Conservation (phyloP, 768 basidiomycete genomes). For the Suillus tomentosus region DNA sequence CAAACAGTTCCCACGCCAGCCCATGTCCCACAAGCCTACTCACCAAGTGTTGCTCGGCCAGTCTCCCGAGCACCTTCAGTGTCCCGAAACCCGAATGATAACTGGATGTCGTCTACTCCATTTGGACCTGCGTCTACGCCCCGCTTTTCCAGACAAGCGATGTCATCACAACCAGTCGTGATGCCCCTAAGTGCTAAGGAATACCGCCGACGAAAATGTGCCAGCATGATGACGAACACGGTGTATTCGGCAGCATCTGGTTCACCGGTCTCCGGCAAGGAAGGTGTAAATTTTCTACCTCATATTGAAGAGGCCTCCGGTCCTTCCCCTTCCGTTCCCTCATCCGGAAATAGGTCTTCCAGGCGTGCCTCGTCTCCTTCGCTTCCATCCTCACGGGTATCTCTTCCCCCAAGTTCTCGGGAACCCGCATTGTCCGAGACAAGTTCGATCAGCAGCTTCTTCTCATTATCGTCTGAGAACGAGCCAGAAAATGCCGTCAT, state of each 20-base stretch:
- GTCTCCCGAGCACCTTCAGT: constrained; percentile 13
- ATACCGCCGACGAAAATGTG: constrained; percentile 27
- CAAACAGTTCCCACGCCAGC: neutral
- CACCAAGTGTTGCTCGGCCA: constrained; percentile 17
- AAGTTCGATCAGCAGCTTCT: constrained; percentile 31
- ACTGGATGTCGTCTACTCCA: constrained; percentile 31
- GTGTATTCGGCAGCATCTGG: neutral
- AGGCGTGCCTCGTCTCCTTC: constrained; percentile 18
- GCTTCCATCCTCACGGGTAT: constrained; percentile 15
- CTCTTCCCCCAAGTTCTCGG: constrained; percentile 14
- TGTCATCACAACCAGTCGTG: constrained; percentile 30
- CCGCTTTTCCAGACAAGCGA: constrained; percentile 32
- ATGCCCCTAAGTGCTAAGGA: constrained; percentile 34
- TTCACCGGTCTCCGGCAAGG: constrained; percentile 4
- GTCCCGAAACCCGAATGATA: constrained; percentile 28
- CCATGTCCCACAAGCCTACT: constrained; percentile 21
- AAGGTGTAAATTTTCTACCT: constrained; percentile 13
- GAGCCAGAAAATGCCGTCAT: constrained; percentile 1
- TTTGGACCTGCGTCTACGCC: constrained; percentile 32
- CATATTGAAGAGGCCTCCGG: neutral
- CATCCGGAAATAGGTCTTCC: neutral
- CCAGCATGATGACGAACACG: constrained; percentile 4
- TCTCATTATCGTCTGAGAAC: constrained; percentile 26
- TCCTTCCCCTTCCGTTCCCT: neutral
- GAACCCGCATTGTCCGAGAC: constrained; percentile 26